Evolutionary conservation across 129 eudicot species (phyloP).

Genomic region (Lactuca sativa): DNA sequence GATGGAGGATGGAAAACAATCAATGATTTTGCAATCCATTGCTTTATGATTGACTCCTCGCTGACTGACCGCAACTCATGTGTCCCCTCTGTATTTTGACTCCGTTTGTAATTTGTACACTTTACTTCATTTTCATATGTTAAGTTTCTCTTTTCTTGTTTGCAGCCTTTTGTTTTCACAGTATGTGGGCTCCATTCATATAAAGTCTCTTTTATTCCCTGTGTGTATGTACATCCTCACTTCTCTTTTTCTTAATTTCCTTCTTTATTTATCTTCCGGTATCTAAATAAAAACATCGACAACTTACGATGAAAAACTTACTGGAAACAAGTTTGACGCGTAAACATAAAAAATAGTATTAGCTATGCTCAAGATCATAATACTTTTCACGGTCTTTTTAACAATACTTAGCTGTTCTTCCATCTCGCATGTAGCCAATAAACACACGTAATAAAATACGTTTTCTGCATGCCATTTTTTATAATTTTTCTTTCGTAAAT

Average conservation of each 20-base stretch:
- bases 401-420: background rate
- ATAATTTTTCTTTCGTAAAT: background rate
- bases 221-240: background rate
- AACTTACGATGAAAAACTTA: background rate
- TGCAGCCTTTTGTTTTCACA: slow-evolving; percentile 42
- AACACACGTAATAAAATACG: background rate
- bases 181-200: slow-evolving; percentile 37
- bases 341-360: too few relatives aligned
- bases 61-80: slow-evolving; percentile 47
- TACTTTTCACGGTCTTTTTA: background rate
- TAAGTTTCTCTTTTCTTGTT: slow-evolving; percentile 7
- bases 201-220: slow-evolving; percentile 37
- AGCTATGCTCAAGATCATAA: too few relatives aligned
- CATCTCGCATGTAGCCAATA: background rate
- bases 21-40: slow-evolving; percentile 49
- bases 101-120: slow-evolving; percentile 32
- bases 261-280: background rate
- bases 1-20: slow-evolving; percentile 38
- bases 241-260: slow-evolving; percentile 1
- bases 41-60: slow-evolving; percentile 51
- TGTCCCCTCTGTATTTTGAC: slow-evolving; percentile 49
- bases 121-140: slow-evolving; percentile 36
- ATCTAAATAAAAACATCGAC: background rate
- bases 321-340: too few relatives aligned
- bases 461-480: too few relatives aligned